Evolutionary conservation across 2,329 filamentous ascomycete genomes (phyloP), one percentile per base, ranked within the genome.

Genomic region (Ophiocordyceps unilateralis): DNA sequence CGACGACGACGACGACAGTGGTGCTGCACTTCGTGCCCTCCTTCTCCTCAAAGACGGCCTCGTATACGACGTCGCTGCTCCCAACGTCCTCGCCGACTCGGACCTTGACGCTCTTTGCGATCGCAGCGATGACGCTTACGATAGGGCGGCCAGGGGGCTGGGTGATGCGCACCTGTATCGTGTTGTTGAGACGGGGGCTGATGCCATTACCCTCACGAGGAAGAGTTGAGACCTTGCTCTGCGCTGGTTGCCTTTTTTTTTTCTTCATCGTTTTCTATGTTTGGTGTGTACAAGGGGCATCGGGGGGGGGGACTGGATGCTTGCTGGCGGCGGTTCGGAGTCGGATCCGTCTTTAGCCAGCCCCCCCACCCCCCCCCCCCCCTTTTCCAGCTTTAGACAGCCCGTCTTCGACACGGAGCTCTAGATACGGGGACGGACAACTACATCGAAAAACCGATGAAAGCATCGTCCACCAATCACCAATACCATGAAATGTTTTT

Each of bases 81-180:
- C 72, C 0, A 76, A 76, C 0, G 71, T 96, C 9, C 59, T 96
- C 30, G 83, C 76, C 37, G 76, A 91, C 40, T 67, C 72, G 22
- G 91, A 96, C 53, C 54, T 98, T 22, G 72, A 79, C 2, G 76
- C 84, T 3, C 58, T 98, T 42, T 83, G 85, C 39, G 88, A 96
- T 61, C 68, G 87, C 41, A 75, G 68, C 44, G 74, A 79, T 32
- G 69, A 67, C 26, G 76, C 76, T 0, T 81, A 78, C 49, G 74
- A 73, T 34, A 70, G 75, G 44, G 88, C 88, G 1, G 86, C 89
- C 46, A 81, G 76, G 54, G 88, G 88, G 0, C 60, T 84, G 41
- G 85, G 86, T 6, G 72, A 79, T 51, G 78, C 78, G 1, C 79
- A 74, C 41, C 72, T 67, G 0, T 93, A 87, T 56, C 75, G 75